A percentile compares a stretch with the other conserved stretches of the same genome.
Conservation (phyloP, 495 filamentous ascomycete genomes). For the Penicillium desertorum region DNA sequence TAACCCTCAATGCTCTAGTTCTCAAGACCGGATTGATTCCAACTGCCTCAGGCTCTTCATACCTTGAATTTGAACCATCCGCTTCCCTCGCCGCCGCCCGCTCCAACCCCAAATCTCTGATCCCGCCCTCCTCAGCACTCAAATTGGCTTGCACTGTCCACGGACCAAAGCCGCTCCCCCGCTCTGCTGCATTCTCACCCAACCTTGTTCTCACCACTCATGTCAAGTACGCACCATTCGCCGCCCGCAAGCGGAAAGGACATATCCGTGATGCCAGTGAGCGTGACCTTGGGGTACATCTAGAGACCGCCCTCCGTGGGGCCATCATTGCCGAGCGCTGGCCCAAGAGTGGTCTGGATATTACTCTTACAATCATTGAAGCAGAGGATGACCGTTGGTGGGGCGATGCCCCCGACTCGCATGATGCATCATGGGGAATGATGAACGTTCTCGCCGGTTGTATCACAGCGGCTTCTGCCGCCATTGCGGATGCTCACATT, state of each 20-base stretch:
- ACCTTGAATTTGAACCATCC: conserved; percentile 77
- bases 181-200: conserved; percentile 83
- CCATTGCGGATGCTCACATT: conserved; percentile 91
- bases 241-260: conserved; percentile 73
- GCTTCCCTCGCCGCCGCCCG: conserved; percentile 49
- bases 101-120: conserved; percentile 47
- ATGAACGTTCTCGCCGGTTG: conserved; percentile 91
- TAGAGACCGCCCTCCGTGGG: conserved; percentile 86
- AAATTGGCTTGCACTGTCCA: conserved; percentile 93
- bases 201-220: conserved; percentile 87
- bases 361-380: conserved; percentile 88
- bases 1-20: conserved; percentile 50
- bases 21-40: conserved; percentile 90
- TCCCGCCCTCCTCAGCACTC: conserved; percentile 59
- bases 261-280: conserved; percentile 85
- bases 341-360: conserved; percentile 94
- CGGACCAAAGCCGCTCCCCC: conserved; percentile 85
- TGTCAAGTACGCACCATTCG: conserved; percentile 95
- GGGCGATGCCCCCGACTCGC: conserved; percentile 50
- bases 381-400: conserved; percentile 75
- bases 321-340: conserved; percentile 89
- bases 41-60: conserved; percentile 90
- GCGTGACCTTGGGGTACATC: conserved; percentile 83
- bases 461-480: conserved; percentile 93
- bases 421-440: conserved; percentile 64